phyloP scores from a whole-genome alignment of 2,329 filamentous ascomycete species.

The Colletotrichum brevisporum region DNA sequence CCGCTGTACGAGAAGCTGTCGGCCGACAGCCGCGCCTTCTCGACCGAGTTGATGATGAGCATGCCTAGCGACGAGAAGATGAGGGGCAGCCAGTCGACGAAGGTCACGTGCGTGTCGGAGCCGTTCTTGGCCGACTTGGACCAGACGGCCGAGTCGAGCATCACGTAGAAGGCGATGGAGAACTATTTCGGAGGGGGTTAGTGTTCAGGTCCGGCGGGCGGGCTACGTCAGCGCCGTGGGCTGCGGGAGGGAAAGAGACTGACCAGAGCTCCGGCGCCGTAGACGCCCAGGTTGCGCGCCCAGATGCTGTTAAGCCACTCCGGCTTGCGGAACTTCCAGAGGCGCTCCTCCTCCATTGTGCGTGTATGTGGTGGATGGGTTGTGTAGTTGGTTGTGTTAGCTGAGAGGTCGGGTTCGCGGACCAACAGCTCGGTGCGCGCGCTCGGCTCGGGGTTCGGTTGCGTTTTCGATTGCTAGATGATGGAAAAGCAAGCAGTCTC shows the following conservation, averaged over 20 bases:
- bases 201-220: not conserved
- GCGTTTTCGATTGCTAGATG: not conserved
- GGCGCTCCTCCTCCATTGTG: slow-evolving; percentile 74
- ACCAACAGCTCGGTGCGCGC: slow-evolving; percentile 19
- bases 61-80: slow-evolving; percentile 77
- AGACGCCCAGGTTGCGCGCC: slow-evolving; percentile 75
- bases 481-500: slow-evolving; percentile 1
- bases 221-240: slow-evolving; percentile 7
- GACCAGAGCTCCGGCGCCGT: slow-evolving; percentile 74
- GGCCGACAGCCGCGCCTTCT: slow-evolving; percentile 75
- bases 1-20: slow-evolving; percentile 76
- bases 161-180: slow-evolving; percentile 77
- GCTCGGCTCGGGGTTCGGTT: slow-evolving; percentile 18
- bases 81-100: slow-evolving; percentile 79
- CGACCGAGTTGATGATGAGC: slow-evolving; percentile 80
- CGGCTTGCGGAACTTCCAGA: slow-evolving; percentile 77
- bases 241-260: slow-evolving; percentile 47
- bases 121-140: slow-evolving; percentile 73
- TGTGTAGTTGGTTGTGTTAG: not conserved
- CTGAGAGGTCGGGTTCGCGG: no score
- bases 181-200: slow-evolving; percentile 61
- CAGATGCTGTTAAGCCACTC: slow-evolving; percentile 77
- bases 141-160: slow-evolving; percentile 78
- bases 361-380: slow-evolving; percentile 30
- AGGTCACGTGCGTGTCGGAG: slow-evolving; percentile 74